Evolutionary conservation across 2,329 filamentous ascomycete species (phyloP).

Genomic region (Lachnellula suecica): DNA sequence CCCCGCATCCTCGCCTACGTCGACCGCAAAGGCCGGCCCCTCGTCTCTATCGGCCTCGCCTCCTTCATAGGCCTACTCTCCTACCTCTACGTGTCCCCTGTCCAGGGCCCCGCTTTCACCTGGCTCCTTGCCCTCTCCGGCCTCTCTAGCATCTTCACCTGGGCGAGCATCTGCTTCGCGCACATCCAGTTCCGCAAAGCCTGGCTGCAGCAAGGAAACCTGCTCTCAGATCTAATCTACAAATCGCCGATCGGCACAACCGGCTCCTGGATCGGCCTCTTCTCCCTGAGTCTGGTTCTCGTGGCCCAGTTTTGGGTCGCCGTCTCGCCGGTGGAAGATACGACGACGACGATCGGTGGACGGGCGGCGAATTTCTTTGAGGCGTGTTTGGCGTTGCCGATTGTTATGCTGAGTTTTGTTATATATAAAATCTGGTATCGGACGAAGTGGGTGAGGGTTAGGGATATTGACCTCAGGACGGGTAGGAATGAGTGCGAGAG

Average conservation of each 20-base stretch:
- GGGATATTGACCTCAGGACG: conserved; percentile 83
- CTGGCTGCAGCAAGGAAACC: conserved; percentile 65
- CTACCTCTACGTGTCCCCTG: conserved; percentile 67
- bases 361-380: conserved; percentile 70
- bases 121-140: conserved; percentile 80
- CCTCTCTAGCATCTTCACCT: conserved; percentile 74
- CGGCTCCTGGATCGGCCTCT: conserved; percentile 62
- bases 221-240: conserved; percentile 63
- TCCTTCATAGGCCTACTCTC: conserved; percentile 69
- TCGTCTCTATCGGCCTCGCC: conserved; percentile 68
- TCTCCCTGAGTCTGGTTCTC: conserved; percentile 46
- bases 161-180: conserved; percentile 78
- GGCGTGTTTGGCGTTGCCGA: conserved; percentile 67
- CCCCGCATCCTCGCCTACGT: conserved; percentile 77
- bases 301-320: conserved; percentile 72
- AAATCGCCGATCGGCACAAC: conserved; percentile 55
- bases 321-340: conserved; percentile 67
- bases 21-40: conserved; percentile 77
- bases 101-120: conserved; percentile 61
- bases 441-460: conserved; percentile 64
- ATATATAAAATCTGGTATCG: conserved; percentile 76
- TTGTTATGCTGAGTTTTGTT: conserved; percentile 66
- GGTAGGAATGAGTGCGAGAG: conserved; percentile 84
- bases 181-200: conserved; percentile 88
- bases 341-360: conserved; percentile 38